phyloP scores from a whole-genome alignment of 768 basidiomycete species.

The Collybiopsis confluens region DNA sequence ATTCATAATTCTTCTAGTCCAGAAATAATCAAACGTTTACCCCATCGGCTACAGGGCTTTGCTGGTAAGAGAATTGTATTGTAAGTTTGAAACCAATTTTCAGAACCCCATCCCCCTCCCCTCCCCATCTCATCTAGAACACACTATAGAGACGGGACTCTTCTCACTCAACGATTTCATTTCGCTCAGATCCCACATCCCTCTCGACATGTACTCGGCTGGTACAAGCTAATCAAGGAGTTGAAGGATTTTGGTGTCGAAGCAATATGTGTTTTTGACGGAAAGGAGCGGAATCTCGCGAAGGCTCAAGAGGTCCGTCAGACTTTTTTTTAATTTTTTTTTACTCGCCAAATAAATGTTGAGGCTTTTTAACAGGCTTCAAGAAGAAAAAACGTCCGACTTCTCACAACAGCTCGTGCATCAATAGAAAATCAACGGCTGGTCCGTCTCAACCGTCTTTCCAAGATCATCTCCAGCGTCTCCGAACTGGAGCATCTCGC shows the following conservation, averaged over 20 bases:
- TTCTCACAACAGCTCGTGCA: slow-evolving; percentile 46
- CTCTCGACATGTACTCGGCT: slow-evolving; percentile 70
- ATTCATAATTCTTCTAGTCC: slow-evolving; percentile 39
- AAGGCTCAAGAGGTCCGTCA: slow-evolving; percentile 65
- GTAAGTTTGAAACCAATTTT: slow-evolving; percentile 43
- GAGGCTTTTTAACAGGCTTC: slow-evolving; percentile 35
- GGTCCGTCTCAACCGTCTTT: slow-evolving; percentile 44
- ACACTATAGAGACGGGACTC: slow-evolving; percentile 68
- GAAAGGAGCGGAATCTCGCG: slow-evolving; percentile 58
- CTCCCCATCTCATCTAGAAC: slow-evolving; percentile 4
- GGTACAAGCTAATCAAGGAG: slow-evolving; percentile 69
- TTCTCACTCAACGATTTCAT: slow-evolving; percentile 80
- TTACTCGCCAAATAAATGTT: background rate
- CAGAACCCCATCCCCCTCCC: too few relatives aligned
- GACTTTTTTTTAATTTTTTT: background rate
- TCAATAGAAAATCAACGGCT: slow-evolving; percentile 56
- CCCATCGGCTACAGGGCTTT: slow-evolving; percentile 57
- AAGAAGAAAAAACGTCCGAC: slow-evolving; percentile 49
- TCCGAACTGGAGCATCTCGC: too few relatives aligned
- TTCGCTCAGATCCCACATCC: slow-evolving; percentile 62
- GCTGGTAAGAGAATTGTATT: slow-evolving; percentile 70
- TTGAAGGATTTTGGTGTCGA: slow-evolving; percentile 51
- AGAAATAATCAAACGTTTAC: slow-evolving; percentile 56
- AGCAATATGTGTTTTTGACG: slow-evolving; percentile 80
- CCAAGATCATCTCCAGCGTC: slow-evolving; percentile 34